Conservation (phyloP, 2,329 filamentous ascomycete species). For the Fusarium sp. region DNA sequence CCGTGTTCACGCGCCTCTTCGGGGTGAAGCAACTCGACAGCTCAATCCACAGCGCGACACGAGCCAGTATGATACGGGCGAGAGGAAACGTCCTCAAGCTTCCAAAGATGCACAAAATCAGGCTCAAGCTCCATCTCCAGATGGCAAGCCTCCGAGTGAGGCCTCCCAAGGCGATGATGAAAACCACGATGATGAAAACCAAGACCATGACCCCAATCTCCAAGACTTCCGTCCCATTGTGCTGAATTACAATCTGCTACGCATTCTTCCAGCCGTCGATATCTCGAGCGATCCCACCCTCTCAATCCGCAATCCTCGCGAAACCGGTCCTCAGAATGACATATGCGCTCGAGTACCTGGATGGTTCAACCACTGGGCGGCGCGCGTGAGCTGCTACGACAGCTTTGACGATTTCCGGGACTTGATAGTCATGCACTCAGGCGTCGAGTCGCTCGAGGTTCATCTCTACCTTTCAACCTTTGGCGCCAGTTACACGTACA, state of each 20-base stretch:
- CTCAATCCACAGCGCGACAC: background rate
- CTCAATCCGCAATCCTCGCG: background rate
- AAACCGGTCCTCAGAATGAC: fast-evolving
- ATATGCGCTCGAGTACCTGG: background rate
- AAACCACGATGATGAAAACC: too few relatives aligned
- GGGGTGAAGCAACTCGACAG: background rate
- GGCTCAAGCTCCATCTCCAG: too few relatives aligned
- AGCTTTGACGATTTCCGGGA: fast-evolving
- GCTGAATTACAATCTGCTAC: background rate
- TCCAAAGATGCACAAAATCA: background rate
- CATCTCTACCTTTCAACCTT: too few relatives aligned
- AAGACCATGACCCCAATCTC: too few relatives aligned
- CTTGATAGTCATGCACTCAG: too few relatives aligned
- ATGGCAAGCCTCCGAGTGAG: too few relatives aligned
- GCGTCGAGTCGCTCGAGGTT: too few relatives aligned
- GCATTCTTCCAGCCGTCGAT: background rate
- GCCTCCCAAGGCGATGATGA: too few relatives aligned
- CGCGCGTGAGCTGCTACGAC: fast-evolving
- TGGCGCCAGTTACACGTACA: too few relatives aligned
- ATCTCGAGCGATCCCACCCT: fast-evolving
- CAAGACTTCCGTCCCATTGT: too few relatives aligned
- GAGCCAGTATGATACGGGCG: background rate
- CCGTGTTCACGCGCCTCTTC: fast-evolving
- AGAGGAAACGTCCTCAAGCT: background rate
- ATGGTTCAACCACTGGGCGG: fast-evolving